These are phyloP conservation scores for Neurospora sp. DNA, from an alignment of 495 filamentous ascomycete species.

Conservation along the genomic window DNA sequence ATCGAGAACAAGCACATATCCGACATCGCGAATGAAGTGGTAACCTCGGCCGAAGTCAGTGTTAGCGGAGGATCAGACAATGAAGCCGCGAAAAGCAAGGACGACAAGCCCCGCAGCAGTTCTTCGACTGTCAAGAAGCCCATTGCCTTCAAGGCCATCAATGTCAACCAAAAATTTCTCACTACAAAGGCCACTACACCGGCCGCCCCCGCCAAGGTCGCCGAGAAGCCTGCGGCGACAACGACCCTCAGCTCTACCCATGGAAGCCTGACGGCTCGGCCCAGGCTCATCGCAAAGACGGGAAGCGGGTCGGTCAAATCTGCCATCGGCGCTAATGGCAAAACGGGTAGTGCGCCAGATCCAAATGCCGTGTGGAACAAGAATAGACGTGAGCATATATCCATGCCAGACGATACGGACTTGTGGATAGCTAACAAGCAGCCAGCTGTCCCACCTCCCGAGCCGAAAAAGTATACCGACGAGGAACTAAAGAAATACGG, in stretches of 20 bases:
- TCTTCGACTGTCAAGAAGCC: slow-evolving; percentile 69
- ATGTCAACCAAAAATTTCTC: slow-evolving; percentile 81
- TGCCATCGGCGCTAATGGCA: slow-evolving; percentile 45
- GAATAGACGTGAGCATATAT: slow-evolving; percentile 61
- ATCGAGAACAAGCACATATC: slow-evolving; percentile 40
- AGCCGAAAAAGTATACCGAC: slow-evolving; percentile 89
- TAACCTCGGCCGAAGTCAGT: slow-evolving; percentile 45
- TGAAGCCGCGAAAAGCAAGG: slow-evolving; percentile 45
- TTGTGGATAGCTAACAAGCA: slow-evolving; percentile 5
- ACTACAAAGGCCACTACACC: slow-evolving; percentile 42
- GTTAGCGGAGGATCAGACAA: slow-evolving; percentile 61
- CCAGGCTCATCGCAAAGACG: slow-evolving; percentile 44
- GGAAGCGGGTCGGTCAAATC: slow-evolving; percentile 42
- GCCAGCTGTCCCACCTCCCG: slow-evolving; percentile 61
- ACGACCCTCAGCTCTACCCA: slow-evolving; percentile 23
- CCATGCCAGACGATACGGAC: neutral
- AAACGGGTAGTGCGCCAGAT: slow-evolving; percentile 44
- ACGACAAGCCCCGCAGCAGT: slow-evolving; percentile 52
- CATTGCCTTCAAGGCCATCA: slow-evolving; percentile 86
- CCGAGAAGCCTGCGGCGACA: slow-evolving; percentile 29
- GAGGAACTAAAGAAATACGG: slow-evolving; percentile 94
- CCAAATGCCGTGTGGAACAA: slow-evolving; percentile 90
- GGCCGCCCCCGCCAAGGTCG: slow-evolving; percentile 37
- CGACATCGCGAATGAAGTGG: slow-evolving; percentile 39
- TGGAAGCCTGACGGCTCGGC: slow-evolving; percentile 34